Base-by-base conservation (phyloP, 129 eudicot species). In the Logfia minima region DNA sequence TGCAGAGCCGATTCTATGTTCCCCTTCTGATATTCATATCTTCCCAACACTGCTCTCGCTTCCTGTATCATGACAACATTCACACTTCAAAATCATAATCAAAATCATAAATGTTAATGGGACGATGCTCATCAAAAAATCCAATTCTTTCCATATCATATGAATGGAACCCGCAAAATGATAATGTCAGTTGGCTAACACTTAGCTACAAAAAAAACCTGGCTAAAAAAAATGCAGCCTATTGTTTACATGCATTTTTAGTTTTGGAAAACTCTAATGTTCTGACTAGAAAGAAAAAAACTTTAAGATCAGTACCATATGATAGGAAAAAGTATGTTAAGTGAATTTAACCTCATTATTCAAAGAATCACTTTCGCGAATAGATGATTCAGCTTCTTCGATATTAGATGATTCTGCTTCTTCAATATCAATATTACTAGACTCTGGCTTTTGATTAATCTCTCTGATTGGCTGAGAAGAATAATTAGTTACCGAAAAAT, bases 31-130 rank as follows among this genome's bases (percentile, higher is more conserved):
- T 87, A 94, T 71, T 94, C 97, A 70, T 87, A 89, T 83, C 93
- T 87, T 68, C 99, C 99, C 81, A 94, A 62, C 82, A 94, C 81
- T 65, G 97, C 97, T 82, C 99, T 87, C 63, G 97, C 96, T 86
- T 89, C 97, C 96, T 91, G 82, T 31, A 77, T 63, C 59, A 65
- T 66, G 31, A 41, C 14, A 72, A 60, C 48, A 68, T 70, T 14
- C 34, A 43, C 16, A 16, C 14, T 60, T 60, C 6, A 48, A 65
- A 41, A 62, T 4, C 51, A 6, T 22, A 21, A 14, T 9, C 43
- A 48, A 51, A 48, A 71, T 41, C 75, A 48, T 70, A 26, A 26
- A 26, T 0, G 2, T 26, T 26, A 26, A 26, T 26, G 29, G 29
- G 29, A 26, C 29, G 2, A 26, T 26, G 29, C 29, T 26, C 29